A percentile compares a stretch with the other conserved stretches of the same genome.
Evolutionary conservation across 306 rosid species (phyloP).

Genomic region (Vicia faba): DNA sequence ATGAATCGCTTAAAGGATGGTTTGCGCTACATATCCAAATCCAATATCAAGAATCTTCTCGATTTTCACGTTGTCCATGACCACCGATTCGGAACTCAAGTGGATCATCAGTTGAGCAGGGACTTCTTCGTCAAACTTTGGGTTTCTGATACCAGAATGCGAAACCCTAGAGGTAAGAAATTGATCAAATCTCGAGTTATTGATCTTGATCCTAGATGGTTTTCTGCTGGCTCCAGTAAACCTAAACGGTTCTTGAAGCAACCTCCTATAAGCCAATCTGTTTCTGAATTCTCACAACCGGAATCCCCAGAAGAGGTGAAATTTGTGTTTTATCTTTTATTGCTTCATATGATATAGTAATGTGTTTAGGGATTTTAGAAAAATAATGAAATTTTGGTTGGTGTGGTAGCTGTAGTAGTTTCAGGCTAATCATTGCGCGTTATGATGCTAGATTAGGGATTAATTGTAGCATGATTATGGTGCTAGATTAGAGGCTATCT

Average conservation of each 20-base stretch:
- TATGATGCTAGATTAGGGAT: slow-evolving; percentile 9
- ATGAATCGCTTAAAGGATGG: slow-evolving; percentile 44
- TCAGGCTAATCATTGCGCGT: background rate
- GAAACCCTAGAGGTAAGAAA: slow-evolving; percentile 32
- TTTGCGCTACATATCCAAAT: slow-evolving; percentile 35
- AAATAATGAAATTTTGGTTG: background rate
- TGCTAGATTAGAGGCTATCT: too few species aligned
- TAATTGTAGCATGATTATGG: background rate
- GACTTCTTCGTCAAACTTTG: slow-evolving; percentile 63
- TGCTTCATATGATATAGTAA: background rate
- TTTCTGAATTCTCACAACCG: slow-evolving; percentile 52
- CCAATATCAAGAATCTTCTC: background rate
- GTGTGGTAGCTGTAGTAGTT: background rate
- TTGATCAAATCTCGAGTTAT: slow-evolving; percentile 12
- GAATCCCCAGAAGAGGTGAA: slow-evolving; percentile 71
- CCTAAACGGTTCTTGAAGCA: slow-evolving; percentile 44
- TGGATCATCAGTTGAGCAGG: slow-evolving; percentile 48
- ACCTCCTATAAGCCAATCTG: slow-evolving; percentile 77
- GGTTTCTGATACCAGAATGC: slow-evolving; percentile 58
- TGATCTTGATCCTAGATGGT: slow-evolving; percentile 40
- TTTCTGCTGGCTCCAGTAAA: slow-evolving; percentile 17
- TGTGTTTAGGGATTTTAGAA: background rate
- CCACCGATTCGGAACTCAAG: slow-evolving; percentile 52
- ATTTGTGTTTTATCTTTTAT: background rate
- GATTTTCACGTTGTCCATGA: slow-evolving; percentile 30